Percentiles rank a stretch among this genome's conserved stretches.
phyloP scores from a whole-genome alignment of 2,329 filamentous ascomycete species.

The Sclerotinia spermophila region DNA sequence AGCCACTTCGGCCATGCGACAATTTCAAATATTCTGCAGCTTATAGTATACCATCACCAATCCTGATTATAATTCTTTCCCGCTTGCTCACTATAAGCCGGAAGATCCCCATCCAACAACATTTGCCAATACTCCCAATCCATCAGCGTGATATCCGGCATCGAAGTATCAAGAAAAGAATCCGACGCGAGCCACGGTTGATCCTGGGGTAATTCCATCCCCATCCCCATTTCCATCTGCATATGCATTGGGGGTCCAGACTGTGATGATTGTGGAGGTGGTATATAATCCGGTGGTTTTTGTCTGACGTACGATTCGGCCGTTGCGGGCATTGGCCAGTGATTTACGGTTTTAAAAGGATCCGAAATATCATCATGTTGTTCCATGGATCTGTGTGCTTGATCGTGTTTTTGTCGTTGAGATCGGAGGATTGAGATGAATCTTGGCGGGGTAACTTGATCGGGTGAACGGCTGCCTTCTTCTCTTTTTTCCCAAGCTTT shows the following conservation, averaged over 20 bases:
- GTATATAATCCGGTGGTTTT: constrained; percentile 10
- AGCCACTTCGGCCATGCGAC: no score
- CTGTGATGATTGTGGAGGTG: constrained; percentile 1
- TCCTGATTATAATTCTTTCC: background rate
- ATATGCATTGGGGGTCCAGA: background rate
- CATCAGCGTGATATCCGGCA: constrained; percentile 29
- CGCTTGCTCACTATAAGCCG: constrained; percentile 19
- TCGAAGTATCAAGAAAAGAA: constrained; percentile 23
- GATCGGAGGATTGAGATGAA: constrained; percentile 23
- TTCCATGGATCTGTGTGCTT: background rate
- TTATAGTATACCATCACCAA: background rate
- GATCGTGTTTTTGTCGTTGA: constrained; percentile 23
- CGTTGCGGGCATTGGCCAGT: constrained; percentile 1
- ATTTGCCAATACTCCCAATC: constrained; percentile 37
- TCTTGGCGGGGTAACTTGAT: constrained; percentile 16
- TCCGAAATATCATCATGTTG: background rate
- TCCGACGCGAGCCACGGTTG: constrained; percentile 15
- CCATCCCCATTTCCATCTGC: background rate
- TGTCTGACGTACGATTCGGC: constrained; percentile 13
- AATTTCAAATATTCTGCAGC: background rate
- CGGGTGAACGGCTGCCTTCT: constrained; percentile 22
- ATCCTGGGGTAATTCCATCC: background rate
- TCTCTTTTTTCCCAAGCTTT: constrained; percentile 36
- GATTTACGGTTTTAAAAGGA: background rate
- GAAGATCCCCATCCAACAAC: constrained; percentile 33